Evolutionary conservation across 805 yeast genomes (phyloP).

Genomic region (Wickerhamomyces pijperi): DNA sequence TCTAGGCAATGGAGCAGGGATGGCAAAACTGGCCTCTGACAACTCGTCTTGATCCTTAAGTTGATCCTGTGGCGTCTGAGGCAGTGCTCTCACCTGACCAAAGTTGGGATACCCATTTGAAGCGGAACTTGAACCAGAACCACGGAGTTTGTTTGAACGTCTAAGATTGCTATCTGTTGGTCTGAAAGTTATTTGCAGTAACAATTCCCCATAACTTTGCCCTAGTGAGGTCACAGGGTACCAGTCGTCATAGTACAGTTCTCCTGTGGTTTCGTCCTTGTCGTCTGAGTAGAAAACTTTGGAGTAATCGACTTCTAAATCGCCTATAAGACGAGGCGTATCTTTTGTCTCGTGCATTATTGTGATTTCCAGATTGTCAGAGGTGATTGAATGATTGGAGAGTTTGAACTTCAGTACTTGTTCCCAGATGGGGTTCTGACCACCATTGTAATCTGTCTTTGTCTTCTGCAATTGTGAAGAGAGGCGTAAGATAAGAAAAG

Average conservation of each 20-base stretch:
- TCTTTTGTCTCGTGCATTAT: constrained; percentile 77
- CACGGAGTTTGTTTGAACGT: too few relatives aligned
- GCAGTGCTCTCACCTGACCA: constrained; percentile 14
- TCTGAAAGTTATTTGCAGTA: constrained; percentile 84
- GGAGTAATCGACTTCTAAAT: constrained; percentile 65
- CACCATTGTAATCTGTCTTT: constrained; percentile 71
- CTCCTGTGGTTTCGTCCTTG: constrained; percentile 32
- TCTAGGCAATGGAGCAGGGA: constrained; percentile 17
- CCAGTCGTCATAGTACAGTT: constrained; percentile 65
- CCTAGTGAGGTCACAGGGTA: constrained; percentile 56
- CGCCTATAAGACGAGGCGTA: constrained; percentile 82
- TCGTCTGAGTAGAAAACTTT: constrained; percentile 57
- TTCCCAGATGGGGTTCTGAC: constrained; percentile 89
- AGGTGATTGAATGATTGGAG: constrained; percentile 51
- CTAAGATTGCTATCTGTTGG: constrained; percentile 26
- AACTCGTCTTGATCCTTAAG: neutral
- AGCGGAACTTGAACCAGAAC: too few relatives aligned
- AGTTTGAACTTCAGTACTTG: constrained; percentile 61
- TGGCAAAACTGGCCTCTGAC: constrained; percentile 1
- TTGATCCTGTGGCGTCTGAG: constrained; percentile 18
- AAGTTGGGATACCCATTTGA: constrained; percentile 4
- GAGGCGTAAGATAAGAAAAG: constrained; percentile 73
- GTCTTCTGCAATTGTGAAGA: constrained; percentile 78
- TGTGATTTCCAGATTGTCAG: constrained; percentile 48
- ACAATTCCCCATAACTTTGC: constrained; percentile 79